Conservation (phyloP, 768 basidiomycete species). For the Boletus tylopilopsis region DNA sequence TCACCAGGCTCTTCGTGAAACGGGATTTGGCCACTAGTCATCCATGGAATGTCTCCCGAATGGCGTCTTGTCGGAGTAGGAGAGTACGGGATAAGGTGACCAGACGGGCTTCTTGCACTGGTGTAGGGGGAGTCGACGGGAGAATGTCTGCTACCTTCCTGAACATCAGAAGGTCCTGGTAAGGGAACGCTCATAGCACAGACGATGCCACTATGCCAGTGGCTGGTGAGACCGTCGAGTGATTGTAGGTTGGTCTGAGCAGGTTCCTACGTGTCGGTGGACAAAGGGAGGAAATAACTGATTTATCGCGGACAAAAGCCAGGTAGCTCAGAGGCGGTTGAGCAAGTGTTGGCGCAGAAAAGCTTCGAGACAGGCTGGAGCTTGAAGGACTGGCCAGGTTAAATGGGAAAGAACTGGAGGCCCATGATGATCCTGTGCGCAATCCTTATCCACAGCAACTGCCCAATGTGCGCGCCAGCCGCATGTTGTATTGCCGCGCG, state of each 20-base stretch:
- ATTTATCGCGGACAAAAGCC: neutral
- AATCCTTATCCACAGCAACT: no score
- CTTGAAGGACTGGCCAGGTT: no score
- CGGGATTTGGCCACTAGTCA: constrained; percentile 10
- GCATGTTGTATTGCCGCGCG: no score
- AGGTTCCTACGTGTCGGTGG: neutral
- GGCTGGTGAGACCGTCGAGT: neutral
- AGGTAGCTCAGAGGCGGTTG: constrained; percentile 1
- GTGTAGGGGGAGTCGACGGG: constrained; percentile 12
- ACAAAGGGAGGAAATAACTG: neutral
- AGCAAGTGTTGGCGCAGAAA: neutral
- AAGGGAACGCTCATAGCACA: constrained; percentile 18
- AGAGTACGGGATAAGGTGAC: constrained; percentile 17
- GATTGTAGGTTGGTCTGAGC: neutral
- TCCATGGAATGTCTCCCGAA: constrained; percentile 9
- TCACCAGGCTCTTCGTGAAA: constrained; percentile 16
- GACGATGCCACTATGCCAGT: neutral
- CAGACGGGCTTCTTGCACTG: constrained; percentile 14
- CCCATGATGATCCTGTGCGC: no score
- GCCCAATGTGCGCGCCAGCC: no score
- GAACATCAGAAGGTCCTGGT: neutral
- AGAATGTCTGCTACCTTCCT: constrained; percentile 6
- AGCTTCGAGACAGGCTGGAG: neutral
- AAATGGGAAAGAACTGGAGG: no score
- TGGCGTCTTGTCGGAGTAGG: constrained; percentile 10